A percentile compares a stretch with the other conserved stretches of the same genome.
These are phyloP conservation scores for Trichophyton benhamiae DNA, from an alignment of 2,329 filamentous ascomycete genomes.

Conservation along the genomic window DNA sequence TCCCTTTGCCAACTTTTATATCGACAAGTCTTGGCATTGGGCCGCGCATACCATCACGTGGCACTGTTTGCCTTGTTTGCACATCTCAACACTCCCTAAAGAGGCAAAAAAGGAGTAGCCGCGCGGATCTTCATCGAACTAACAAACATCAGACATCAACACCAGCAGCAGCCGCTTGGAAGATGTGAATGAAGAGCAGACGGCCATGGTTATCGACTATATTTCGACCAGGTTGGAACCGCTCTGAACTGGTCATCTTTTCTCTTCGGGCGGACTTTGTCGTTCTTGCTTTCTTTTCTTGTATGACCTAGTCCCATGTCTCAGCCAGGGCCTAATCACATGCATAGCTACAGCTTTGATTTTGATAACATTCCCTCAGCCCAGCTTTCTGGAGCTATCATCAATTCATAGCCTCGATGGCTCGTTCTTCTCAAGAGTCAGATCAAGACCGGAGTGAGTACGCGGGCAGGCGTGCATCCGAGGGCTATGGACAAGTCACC, in stretches of 20 bases:
- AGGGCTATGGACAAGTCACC: background rate
- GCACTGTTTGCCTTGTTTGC: slow-evolving; percentile 11
- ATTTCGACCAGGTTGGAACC: background rate
- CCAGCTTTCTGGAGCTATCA: background rate
- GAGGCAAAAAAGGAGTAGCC: background rate
- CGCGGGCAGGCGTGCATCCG: background rate
- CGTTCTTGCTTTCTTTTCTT: background rate
- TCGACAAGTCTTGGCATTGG: background rate
- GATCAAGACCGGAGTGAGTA: background rate
- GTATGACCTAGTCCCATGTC: background rate
- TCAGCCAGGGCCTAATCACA: background rate
- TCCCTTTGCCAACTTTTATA: background rate
- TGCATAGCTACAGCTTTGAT: background rate
- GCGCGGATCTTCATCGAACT: background rate
- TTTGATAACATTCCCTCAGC: background rate
- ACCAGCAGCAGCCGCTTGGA: background rate
- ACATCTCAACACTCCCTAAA: background rate
- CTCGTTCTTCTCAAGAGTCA: background rate
- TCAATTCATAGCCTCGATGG: background rate
- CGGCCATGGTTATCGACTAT: background rate
- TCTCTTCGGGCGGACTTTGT: background rate
- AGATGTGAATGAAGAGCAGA: background rate
- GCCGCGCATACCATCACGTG: background rate
- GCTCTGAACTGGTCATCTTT: background rate
- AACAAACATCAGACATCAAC: background rate